Evolutionary conservation across 805 yeast species (phyloP), one percentile per base, ranked within the genome.

Genomic region (Candida piceae): DNA sequence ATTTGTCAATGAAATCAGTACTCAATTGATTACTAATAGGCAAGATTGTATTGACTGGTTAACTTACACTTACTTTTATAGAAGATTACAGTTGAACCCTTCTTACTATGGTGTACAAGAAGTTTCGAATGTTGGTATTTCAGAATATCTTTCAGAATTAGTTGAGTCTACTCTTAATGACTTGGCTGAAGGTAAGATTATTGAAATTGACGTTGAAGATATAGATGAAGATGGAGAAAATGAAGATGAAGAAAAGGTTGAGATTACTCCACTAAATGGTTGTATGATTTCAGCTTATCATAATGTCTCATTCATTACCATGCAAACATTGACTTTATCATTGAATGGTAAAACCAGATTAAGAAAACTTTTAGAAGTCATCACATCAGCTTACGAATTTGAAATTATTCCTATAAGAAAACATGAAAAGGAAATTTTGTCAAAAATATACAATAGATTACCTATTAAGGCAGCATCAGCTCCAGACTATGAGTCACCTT

Each of bases 11-110:
- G 97, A 86, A 48, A 79, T 88, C n/a, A 74, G 84, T 25, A 72
- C 78, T 6, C 66, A 75, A 2, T 66, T 78, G 11, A 72, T 90
- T 39, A 70, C 66, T 31, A 67, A 74, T 7, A 77, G 84, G 52
- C 96, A 89, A 50, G 93, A 84, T 47, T 85, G 95, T 49, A 75
- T 93, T 41, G 96, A 90, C 51, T 87, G 95, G 94, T 53, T 93
- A 23, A 84, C 96, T 0, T 85, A 74, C 55, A 73, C 95, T 0
- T 84, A 79, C 48, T 84, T 89, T 52, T 93, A 86, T 60, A 69
- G 94, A 45, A 68, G 97, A 34, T 56, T 93, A 16, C 82, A 78
- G 38, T 69, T 74, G 24, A 93, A 93, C 56, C 97, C 98, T 4
- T 78, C 93, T 40, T 93, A 74, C 55, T 93, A 93, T 53, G 96